These are phyloP conservation scores for Plasmodium inui DNA, from an alignment of 169 alveolate species.

Conservation along the genomic window DNA sequence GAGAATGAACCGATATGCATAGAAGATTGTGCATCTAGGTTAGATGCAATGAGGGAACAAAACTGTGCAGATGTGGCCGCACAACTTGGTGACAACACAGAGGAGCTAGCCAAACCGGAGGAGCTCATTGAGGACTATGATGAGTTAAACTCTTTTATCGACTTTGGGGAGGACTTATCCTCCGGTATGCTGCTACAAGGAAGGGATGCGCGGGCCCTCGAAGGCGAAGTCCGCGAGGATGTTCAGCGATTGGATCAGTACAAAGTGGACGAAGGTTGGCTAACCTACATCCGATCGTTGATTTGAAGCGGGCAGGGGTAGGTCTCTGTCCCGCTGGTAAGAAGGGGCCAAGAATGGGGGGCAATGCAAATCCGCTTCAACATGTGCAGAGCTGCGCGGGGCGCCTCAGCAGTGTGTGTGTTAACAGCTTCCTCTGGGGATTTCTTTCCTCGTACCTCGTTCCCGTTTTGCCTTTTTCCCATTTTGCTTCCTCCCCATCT, in stretches of 20 bases:
- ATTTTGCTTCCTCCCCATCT: background rate
- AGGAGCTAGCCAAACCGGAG: background rate
- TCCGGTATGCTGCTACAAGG: constrained; percentile 44
- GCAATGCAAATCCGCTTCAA: background rate
- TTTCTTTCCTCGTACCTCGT: background rate
- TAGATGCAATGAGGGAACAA: background rate
- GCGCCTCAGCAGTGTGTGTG: background rate
- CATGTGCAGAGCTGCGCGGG: background rate
- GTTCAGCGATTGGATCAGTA: constrained; percentile 8
- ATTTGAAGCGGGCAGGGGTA: background rate
- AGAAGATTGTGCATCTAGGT: background rate
- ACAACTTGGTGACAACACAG: background rate
- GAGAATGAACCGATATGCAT: background rate
- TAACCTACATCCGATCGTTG: constrained; percentile 49
- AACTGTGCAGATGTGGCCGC: background rate
- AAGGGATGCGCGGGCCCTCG: background rate
- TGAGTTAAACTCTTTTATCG: constrained; percentile 51
- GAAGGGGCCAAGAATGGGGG: too few species aligned
- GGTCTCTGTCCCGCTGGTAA: background rate
- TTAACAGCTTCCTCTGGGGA: background rate
- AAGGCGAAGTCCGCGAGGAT: background rate
- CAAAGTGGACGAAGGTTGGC: constrained; percentile 57
- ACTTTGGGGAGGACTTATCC: constrained; percentile 17
- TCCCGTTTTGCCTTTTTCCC: too few species aligned
- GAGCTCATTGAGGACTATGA: constrained; percentile 35